Conservation (phyloP, 2,329 filamentous ascomycete species). For the Drechslera avenae region DNA sequence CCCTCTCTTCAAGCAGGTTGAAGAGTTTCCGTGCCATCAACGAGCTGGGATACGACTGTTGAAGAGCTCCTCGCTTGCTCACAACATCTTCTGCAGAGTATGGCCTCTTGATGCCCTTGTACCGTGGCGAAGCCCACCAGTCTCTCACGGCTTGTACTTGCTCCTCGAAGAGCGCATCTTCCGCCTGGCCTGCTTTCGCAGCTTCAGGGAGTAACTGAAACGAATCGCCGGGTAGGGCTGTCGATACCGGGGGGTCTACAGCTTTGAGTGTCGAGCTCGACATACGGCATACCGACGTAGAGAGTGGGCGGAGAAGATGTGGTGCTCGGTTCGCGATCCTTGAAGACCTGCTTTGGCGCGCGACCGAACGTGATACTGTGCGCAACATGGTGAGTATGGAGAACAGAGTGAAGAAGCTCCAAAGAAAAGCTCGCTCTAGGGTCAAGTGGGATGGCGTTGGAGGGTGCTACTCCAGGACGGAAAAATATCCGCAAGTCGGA, state of each 20-base stretch:
- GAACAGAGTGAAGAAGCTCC: conserved; percentile 3
- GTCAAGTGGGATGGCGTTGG: conserved; percentile 1
- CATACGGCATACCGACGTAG: conserved; percentile 57
- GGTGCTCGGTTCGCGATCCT: conserved; percentile 30
- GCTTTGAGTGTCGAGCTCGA: conserved; percentile 57
- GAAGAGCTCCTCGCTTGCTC: conserved; percentile 85
- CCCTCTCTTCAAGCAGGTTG: conserved; percentile 79
- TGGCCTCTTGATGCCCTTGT: conserved; percentile 85
- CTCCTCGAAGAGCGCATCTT: conserved; percentile 83
- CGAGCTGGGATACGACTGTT: conserved; percentile 88
- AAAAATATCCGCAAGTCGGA: conserved; percentile 25
- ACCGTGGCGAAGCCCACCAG: conserved; percentile 90
- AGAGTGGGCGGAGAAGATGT: conserved; percentile 47
- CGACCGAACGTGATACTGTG: conserved; percentile 43
- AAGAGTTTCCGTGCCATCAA: conserved; percentile 96
- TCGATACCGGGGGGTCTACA: conserved; percentile 66
- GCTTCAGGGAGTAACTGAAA: conserved; percentile 84
- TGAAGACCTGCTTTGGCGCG: conserved; percentile 43
- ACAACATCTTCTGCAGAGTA: conserved; percentile 92
- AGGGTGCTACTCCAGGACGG: conserved; percentile 9
- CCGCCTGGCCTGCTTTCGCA: conserved; percentile 76
- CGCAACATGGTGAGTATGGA: conserved; percentile 43
- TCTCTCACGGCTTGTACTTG: conserved; percentile 83
- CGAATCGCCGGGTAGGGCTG: conserved; percentile 69
- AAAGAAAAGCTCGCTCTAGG: conserved; percentile 12